Conservation (phyloP, 2,329 filamentous ascomycete species). For the Mycocentrospora acerina region DNA sequence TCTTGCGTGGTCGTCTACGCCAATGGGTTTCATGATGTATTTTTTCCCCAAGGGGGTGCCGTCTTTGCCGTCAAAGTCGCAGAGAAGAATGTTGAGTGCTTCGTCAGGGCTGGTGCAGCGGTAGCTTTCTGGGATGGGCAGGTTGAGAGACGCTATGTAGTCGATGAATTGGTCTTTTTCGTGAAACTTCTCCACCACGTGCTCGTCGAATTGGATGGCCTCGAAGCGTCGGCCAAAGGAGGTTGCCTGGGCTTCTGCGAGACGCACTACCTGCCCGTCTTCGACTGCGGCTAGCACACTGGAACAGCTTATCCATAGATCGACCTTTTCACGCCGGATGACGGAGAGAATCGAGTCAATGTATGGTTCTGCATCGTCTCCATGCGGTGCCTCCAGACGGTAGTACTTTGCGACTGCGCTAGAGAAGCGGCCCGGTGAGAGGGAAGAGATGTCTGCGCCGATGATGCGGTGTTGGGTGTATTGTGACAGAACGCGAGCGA, state of each 20-base stretch:
- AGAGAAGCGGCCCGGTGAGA: constrained; percentile 56
- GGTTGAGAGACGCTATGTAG: constrained; percentile 52
- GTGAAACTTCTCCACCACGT: constrained; percentile 60
- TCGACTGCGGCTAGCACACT: constrained; percentile 66
- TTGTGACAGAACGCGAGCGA: constrained; percentile 66
- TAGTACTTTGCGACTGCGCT: constrained; percentile 59
- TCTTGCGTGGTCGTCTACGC: constrained; percentile 61
- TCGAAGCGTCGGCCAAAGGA: constrained; percentile 55
- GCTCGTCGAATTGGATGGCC: constrained; percentile 63
- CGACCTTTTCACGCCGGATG: constrained; percentile 60
- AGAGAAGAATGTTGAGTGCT: constrained; percentile 54
- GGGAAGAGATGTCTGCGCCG: constrained; percentile 62
- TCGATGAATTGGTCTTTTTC: constrained; percentile 67
- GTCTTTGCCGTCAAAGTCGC: constrained; percentile 12
- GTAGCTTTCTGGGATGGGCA: constrained; percentile 46
- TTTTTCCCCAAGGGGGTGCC: constrained; percentile 38
- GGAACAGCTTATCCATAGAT: constrained; percentile 74
- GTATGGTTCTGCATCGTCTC: constrained; percentile 52
- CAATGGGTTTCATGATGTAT: constrained; percentile 69
- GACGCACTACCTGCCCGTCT: constrained; percentile 62
- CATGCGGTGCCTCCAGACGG: constrained; percentile 41
- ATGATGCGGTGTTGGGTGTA: constrained; percentile 68
- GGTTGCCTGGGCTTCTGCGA: constrained; percentile 52
- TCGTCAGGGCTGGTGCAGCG: constrained; percentile 56
- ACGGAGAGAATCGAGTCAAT: constrained; percentile 59